These are phyloP conservation scores for Venturiaceae sp. DNA, from an alignment of 2,329 filamentous ascomycete species.

Conservation along the genomic window DNA sequence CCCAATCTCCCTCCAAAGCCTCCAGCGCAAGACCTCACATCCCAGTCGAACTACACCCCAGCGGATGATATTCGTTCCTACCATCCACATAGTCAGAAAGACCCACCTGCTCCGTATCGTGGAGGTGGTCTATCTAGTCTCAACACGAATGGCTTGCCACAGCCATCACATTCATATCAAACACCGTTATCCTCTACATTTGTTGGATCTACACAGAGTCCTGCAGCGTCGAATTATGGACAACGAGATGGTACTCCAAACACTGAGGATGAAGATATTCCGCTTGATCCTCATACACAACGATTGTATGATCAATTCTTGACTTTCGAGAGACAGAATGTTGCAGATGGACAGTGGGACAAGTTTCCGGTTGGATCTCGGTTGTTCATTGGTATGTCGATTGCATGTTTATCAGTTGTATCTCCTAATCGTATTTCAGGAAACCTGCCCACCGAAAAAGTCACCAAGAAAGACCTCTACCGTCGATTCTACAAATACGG, in stretches of 20 bases:
- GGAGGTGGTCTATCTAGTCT: slow-evolving; percentile 5
- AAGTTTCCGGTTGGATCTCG: slow-evolving; percentile 68
- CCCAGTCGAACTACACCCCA: slow-evolving; percentile 36
- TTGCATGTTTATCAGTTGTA: neutral
- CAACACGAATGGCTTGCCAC: slow-evolving; percentile 3
- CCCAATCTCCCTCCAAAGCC: slow-evolving; percentile 36
- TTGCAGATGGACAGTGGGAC: slow-evolving; percentile 72
- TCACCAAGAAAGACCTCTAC: slow-evolving; percentile 89
- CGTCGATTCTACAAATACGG: slow-evolving; percentile 82
- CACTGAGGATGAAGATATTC: slow-evolving; percentile 33
- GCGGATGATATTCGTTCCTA: slow-evolving; percentile 40
- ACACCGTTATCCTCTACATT: slow-evolving; percentile 10
- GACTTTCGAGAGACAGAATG: slow-evolving; percentile 62
- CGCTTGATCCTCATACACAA: slow-evolving; percentile 50
- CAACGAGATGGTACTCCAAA: slow-evolving; percentile 11
- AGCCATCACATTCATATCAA: slow-evolving; percentile 5
- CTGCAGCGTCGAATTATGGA: slow-evolving; percentile 17
- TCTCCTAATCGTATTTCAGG: slow-evolving; percentile 47
- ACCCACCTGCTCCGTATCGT: slow-evolving; percentile 20
- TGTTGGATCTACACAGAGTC: slow-evolving; percentile 17
- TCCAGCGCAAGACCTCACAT: slow-evolving; percentile 37
- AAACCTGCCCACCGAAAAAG: slow-evolving; percentile 85
- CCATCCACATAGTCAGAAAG: slow-evolving; percentile 36
- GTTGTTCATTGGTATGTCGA: slow-evolving; percentile 66
- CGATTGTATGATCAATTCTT: slow-evolving; percentile 64